A percentile compares a stretch with the other conserved stretches of the same genome.
These are phyloP conservation scores for Malus fusca DNA, from an alignment of 306 rosid genomes.

Conservation along the genomic window DNA sequence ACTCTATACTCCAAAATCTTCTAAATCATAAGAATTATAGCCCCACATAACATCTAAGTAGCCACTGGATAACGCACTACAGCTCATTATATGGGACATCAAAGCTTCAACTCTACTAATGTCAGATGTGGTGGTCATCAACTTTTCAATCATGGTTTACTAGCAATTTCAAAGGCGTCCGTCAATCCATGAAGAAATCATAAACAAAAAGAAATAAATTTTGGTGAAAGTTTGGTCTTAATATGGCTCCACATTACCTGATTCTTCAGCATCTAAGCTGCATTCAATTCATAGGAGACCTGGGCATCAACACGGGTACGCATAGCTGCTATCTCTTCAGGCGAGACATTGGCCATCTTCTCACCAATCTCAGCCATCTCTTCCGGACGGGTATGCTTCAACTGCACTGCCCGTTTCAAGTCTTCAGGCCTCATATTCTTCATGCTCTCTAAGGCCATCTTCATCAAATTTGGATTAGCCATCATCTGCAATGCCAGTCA, in stretches of 20 bases:
- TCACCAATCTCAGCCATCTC: slow-evolving; percentile 94
- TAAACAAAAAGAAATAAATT: not conserved
- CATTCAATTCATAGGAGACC: slow-evolving; percentile 42
- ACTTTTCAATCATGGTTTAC: not conserved
- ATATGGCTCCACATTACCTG: slow-evolving; percentile 36
- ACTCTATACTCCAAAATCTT: not conserved
- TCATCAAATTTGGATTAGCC: slow-evolving; percentile 84
- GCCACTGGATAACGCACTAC: not conserved
- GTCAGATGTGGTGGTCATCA: not conserved
- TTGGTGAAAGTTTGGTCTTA: not conserved
- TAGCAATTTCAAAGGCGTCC: no score
- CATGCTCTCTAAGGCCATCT: slow-evolving; percentile 94
- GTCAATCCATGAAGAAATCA: not conserved
- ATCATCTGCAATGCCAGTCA: slow-evolving; percentile 61
- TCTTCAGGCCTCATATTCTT: slow-evolving; percentile 79
- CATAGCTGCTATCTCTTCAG: slow-evolving; percentile 82
- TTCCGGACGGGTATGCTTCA: slow-evolving; percentile 82
- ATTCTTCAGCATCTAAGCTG: slow-evolving; percentile 81
- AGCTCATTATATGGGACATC: not conserved
- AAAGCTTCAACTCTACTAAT: not conserved
- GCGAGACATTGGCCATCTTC: slow-evolving; percentile 73
- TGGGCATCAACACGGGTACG: slow-evolving; percentile 62
- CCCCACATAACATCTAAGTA: not conserved
- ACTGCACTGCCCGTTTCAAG: slow-evolving; percentile 73
- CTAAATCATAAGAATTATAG: not conserved